Evolutionary conservation across 2,329 filamentous ascomycete genomes (phyloP), one percentile per base, ranked within the genome.

Genomic region (Colletotrichum brevisporum): DNA sequence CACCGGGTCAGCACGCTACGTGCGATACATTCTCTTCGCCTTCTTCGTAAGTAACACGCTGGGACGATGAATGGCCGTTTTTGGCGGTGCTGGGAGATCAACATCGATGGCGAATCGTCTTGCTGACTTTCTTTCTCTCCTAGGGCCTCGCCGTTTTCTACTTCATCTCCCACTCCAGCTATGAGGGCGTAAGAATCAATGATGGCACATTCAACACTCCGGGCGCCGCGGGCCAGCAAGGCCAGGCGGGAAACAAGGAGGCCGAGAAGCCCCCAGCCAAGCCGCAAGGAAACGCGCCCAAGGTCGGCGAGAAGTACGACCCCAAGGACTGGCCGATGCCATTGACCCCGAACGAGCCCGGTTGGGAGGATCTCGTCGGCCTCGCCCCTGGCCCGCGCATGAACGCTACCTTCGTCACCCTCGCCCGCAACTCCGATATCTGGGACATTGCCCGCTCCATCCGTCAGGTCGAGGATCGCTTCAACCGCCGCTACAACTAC

Each of bases 381-480:
- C 86, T 86, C 39, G 87, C 88, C 15, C 84, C 89, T 12, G 92
- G 92, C 59, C 89, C 90, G 70, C 92, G 94, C 76, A 94, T 97
- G 87, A 99, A 99, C 82, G 96, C 97, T 58, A 99, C 96, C 12
- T 99, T 99, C 77, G 94, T 99, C 61, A 97, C 95, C 24, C 89
- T 99, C 70, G 96, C 96, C 62, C 92, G 96, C 76, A 99, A 99
- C 83, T 88, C 85, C 64, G 96, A 99, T 78, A 84, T 98, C 31
- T 99, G 96, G 96, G 96, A 99, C 58, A 97, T 99, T 78, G 93
- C 94, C 71, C 90, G 94, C 77, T 98, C 95, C 13, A 99, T 99
- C 78, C 94, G 96, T 65, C 94, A 97, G 78, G 91, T 99, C 65
- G 96, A 99, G 83, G 96, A 99, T 81, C 93, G 96, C 78, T 99